Base-by-base conservation (phyloP, 73 alveolate genomes). In the Blepharisma japonicum region DNA sequence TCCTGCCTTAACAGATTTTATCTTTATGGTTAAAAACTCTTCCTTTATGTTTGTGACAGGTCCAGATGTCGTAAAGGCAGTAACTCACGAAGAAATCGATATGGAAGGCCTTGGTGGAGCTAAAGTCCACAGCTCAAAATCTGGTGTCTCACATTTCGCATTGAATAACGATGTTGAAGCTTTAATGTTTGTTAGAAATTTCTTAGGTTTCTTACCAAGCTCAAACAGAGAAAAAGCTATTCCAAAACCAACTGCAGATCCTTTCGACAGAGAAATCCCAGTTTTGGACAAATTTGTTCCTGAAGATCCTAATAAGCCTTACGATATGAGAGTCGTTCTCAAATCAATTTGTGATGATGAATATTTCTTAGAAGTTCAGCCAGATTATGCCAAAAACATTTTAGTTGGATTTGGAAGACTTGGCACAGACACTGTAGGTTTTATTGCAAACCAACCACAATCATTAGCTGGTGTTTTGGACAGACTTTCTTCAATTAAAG, bases 51-150 rank as follows among this genome's bases (percentile, higher is more conserved):
- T 86, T 79, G 89, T 86, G 66, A 86, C 93, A n/a, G 93, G 93
- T 6, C 93, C 93, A 32, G 93, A 86, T 39, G 93, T 86, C 49
- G 93, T 86, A 11, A 86, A 86, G 76, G 78, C 89, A 45, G 93
- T 86, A 32, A 86, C 93, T 56, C 77, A 82, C 14, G 93, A 86
- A 68, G 54, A 46, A 23, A 89, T 86, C 48, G 82, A 89, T 9
- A 82, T 77, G 71, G 93, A 86, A 71, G 89, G 82, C 27, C 93
- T 86, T 21, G 93, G 93, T 21, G 93, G 93, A 5, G 86, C 93
- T 53, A 49, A 56, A 7, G 80, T 81, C 66, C 93, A 86, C 55
- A 49, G 85, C 8, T 21, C 80, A 6, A 72, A 66, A 25, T 72
- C 87, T 14, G 93, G 93, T 21, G 93, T 86, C 48, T 80, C 87